Base-by-base conservation (phyloP, 2,329 filamentous ascomycete genomes). In the Colletotrichum tamarilloi region DNA sequence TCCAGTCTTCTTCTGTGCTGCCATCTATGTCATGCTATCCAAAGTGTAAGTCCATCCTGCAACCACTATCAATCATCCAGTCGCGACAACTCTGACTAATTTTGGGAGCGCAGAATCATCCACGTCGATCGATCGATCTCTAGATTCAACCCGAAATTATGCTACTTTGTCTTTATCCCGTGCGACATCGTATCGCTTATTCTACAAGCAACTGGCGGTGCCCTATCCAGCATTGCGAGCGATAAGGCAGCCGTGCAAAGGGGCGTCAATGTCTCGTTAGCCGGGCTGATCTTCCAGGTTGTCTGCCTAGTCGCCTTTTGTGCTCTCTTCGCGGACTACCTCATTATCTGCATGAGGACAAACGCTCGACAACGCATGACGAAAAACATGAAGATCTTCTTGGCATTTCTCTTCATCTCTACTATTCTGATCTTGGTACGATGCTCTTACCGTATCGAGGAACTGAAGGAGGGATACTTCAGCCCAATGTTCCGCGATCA, bases 391-490 rank as follows among this genome's bases (percentile, higher is more conserved):
- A 80, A 81, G 26, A 81, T 82, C 12, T 91, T 91, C 75, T 76
- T 89, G n/a, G 62, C 77, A 19, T 87, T 86, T 24, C 81, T 90
- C 11, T 80, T 83, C 1, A 76, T 89, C 4, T 85, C 89, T 0
- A 90, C 88, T 3, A 55, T 91, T 9, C 85, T 86, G 60, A 88
- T 92, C 74, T 85, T 91, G 63, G 84, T 88, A 7, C 83, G 90
- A 22, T 90, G 87, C 63, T 85, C 88, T 26, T 92, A 90, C 76
- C 86, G 90, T 58, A 88, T 91, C 32, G 87, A 86, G 0, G 90
- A 92, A 81, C 78, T 92, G 70, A 85, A 85, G 58, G 83, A 89
- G 32, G 90, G 90, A 2, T 92, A 88, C 81, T 77, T 75, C 8
- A 88, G 88, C 1, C 78, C 82, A 14, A 77, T 90, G 68, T 87